Evolutionary conservation across 305 asterid species (phyloP).

Genomic region (Fraxinus sp.): DNA sequence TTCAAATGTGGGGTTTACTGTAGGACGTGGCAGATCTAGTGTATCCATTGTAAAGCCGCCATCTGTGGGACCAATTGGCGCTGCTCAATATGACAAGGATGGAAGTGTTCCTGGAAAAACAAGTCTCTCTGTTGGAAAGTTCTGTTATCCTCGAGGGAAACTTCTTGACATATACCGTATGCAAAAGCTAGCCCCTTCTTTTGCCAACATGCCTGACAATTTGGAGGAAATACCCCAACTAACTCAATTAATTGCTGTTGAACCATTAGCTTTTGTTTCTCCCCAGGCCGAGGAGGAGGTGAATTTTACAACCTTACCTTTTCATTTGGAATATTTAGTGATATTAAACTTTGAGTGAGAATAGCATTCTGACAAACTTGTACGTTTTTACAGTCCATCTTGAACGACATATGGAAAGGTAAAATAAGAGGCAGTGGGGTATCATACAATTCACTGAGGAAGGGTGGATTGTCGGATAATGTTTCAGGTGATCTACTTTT

Average conservation of each 20-base stretch:
- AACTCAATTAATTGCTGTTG: slow-evolving; percentile 49
- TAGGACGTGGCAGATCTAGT: slow-evolving; percentile 86
- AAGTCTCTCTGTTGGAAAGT: slow-evolving; percentile 28
- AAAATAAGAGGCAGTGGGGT: slow-evolving; percentile 69
- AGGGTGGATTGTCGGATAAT: slow-evolving; percentile 56
- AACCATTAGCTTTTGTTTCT: slow-evolving; percentile 82
- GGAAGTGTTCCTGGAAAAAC: slow-evolving; percentile 60
- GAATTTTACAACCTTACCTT: slow-evolving; percentile 23
- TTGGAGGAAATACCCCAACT: slow-evolving; percentile 66
- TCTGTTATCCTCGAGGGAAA: slow-evolving; percentile 85
- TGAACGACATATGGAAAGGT: slow-evolving; percentile 76
- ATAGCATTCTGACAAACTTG: slow-evolving; percentile 21
- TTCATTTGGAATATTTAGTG: not conserved
- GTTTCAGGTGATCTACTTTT: slow-evolving; percentile 51
- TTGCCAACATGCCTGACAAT: slow-evolving; percentile 48
- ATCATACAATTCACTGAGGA: slow-evolving; percentile 49
- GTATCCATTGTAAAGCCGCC: slow-evolving; percentile 45
- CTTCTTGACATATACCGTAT: slow-evolving; percentile 86
- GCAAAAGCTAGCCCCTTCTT: slow-evolving; percentile 53
- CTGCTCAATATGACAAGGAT: slow-evolving; percentile 40
- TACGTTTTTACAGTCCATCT: slow-evolving; percentile 45
- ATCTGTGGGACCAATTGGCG: slow-evolving; percentile 55
- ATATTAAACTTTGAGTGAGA: slow-evolving; percentile 23
- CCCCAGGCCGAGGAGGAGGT: slow-evolving; percentile 91
- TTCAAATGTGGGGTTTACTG: slow-evolving; percentile 67